Conservation (phyloP, 768 basidiomycete species). For the Leccinum variicolor region DNA sequence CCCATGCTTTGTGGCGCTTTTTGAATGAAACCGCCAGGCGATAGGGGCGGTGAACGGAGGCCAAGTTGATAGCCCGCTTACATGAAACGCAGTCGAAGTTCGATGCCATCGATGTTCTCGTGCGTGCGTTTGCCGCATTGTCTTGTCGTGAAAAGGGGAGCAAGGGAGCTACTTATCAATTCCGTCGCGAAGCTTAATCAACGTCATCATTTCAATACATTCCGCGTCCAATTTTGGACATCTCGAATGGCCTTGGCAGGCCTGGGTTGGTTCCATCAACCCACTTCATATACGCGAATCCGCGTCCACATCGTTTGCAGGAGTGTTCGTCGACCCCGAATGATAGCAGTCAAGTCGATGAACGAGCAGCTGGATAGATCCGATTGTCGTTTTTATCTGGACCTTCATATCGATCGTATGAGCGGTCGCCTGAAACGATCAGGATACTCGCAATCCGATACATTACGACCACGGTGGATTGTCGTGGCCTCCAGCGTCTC, state of each 20-base stretch:
- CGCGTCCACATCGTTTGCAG: not conserved
- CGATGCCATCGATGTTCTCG: conserved; percentile 6
- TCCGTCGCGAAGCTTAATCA: conserved; percentile 14
- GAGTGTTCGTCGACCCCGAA: not conserved
- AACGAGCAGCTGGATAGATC: not conserved
- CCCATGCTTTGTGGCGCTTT: conserved; percentile 9
- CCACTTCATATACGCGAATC: not conserved
- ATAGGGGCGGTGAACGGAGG: conserved; percentile 8
- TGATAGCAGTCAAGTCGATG: not conserved
- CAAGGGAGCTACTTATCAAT: conserved; percentile 8
- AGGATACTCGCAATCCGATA: conserved; percentile 2
- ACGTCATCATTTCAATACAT: conserved; percentile 16
- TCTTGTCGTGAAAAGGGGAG: conserved; percentile 9
- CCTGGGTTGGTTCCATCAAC: not conserved
- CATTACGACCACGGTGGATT: conserved; percentile 19
- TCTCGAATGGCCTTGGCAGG: not conserved
- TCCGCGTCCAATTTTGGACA: conserved; percentile 1
- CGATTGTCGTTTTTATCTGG: conserved; percentile 2
- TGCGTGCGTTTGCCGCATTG: conserved; percentile 25
- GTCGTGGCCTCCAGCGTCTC: conserved; percentile 22
- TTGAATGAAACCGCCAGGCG: not conserved
- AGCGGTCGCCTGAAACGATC: conserved; percentile 8
- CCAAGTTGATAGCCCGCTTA: conserved; percentile 1
- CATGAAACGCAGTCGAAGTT: conserved; percentile 20
- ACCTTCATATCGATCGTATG: conserved; percentile 7